Evolutionary conservation across 129 eudicot genomes (phyloP).

Genomic region (Flaveria bidentis): DNA sequence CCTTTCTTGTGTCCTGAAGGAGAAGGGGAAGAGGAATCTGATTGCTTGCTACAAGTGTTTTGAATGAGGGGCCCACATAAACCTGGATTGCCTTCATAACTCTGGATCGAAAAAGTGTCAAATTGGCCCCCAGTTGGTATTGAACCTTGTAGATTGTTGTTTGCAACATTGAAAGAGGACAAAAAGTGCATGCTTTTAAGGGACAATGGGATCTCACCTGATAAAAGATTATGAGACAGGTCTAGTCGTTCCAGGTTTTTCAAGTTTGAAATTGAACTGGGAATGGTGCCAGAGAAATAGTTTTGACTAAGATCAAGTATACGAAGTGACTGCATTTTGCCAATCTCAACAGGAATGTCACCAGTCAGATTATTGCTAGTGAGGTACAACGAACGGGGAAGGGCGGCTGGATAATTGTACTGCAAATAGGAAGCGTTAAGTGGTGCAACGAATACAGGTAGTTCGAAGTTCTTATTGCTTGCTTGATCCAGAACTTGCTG

Average conservation of each 20-base stretch:
- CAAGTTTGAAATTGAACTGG: not conserved
- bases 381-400: not conserved
- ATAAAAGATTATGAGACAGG: not conserved
- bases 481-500: not conserved
- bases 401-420: not conserved
- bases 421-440: not conserved
- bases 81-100: not conserved
- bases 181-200: not conserved
- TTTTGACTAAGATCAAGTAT: not conserved
- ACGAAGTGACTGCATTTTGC: not conserved
- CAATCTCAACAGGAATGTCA: not conserved
- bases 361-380: not conserved
- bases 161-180: not conserved
- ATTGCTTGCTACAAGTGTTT: not conserved
- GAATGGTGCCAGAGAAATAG: not conserved
- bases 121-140: conserved; percentile 5
- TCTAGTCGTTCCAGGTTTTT: not conserved
- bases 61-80: not conserved
- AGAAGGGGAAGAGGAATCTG: not conserved
- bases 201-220: not conserved
- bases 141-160: conserved; percentile 1
- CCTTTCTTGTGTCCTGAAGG: not conserved
- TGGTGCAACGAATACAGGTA: not conserved
- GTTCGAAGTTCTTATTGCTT: not conserved
- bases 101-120: not conserved